A percentile compares a stretch with the other conserved stretches of the same genome.
These are phyloP conservation scores for Termitomyces sp. DNA, from an alignment of 768 basidiomycete genomes.

Conservation along the genomic window DNA sequence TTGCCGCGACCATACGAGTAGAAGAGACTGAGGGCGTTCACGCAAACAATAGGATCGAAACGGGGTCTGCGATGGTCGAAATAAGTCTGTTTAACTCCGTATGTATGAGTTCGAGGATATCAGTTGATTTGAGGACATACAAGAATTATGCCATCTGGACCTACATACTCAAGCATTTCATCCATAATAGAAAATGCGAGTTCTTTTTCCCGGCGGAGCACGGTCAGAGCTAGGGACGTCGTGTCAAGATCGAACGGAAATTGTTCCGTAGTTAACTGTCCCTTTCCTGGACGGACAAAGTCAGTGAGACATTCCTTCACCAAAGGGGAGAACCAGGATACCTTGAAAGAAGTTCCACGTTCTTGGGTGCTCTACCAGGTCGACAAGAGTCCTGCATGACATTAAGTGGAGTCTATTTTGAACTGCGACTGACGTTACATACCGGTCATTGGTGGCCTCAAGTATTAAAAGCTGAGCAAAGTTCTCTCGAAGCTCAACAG, in stretches of 20 bases:
- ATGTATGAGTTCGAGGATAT: neutral
- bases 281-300: conserved; percentile 22
- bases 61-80: conserved; percentile 46
- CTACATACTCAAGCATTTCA: conserved; percentile 48
- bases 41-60: conserved; percentile 48
- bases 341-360: conserved; percentile 55
- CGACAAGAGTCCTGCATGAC: conserved; percentile 34
- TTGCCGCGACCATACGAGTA: conserved; percentile 41
- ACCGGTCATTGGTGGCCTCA: conserved; percentile 44
- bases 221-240: conserved; percentile 46
- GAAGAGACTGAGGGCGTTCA: conserved; percentile 45
- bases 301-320: neutral
- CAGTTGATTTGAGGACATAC: conserved; percentile 16
- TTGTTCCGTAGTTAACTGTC: conserved; percentile 37
- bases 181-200: conserved; percentile 42
- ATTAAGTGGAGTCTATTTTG: neutral
- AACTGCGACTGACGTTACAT: conserved; percentile 1
- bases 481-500: conserved; percentile 40
- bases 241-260: conserved; percentile 56
- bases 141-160: conserved; percentile 46
- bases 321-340: conserved; percentile 1
- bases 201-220: conserved; percentile 26
- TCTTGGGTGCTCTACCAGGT: conserved; percentile 32
- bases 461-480: conserved; percentile 55
- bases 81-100: conserved; percentile 33